Evolutionary conservation across 192 early-diverging fungal species (phyloP), one percentile per base, ranked within the genome.

Genomic region (Backusella mclennaniae): DNA sequence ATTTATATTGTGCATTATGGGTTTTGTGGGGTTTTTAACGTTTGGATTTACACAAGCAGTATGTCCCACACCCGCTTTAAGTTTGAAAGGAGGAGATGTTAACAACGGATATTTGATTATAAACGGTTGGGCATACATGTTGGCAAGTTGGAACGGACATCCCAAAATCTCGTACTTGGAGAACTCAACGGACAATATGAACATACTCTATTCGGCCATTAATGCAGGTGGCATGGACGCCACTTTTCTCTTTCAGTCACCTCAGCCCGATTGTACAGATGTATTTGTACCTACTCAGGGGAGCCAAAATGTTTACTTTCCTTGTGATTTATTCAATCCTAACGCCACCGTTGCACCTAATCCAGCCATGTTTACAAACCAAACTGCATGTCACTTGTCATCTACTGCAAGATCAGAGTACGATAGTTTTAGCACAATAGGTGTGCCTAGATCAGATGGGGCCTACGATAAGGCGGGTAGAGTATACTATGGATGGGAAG

Each of bases 31-130:
- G 9, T 96, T 98, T 80, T 77, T 96, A 75, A 96, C 95, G 4
- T 96, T 98, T 79, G 95, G 93, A 23, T 85, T 94, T 77, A 87
- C 90, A 68, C 85, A 90, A 78, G 88, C 87, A 36, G 80, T 94
- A 11, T 94, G 88, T 46, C 76, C 78, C 23, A 69, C 78, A n/a
- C 77, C 82, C n/a, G 75, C 71, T 19, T 66, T 76, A 19, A 81
- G 77, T 46, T 85, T 80, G 35, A 83, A 71, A 29, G 75, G 82
- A 29, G 84, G 78, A 15, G 75, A 76, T 29, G 67, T 86, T 2
- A 75, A 68, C 46, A 14, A 39, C n/a, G 81, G 81, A 17, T 79
- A 90, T 59, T 82, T 87, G 0, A 83, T 92, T 5, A 87, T 93
- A 71, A 75, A 87, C 41, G 93, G 92, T 23, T 87, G 79, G 59